These are phyloP conservation scores for Colletotrichum australisinense DNA, from an alignment of 2,329 filamentous ascomycete genomes.

Conservation along the genomic window DNA sequence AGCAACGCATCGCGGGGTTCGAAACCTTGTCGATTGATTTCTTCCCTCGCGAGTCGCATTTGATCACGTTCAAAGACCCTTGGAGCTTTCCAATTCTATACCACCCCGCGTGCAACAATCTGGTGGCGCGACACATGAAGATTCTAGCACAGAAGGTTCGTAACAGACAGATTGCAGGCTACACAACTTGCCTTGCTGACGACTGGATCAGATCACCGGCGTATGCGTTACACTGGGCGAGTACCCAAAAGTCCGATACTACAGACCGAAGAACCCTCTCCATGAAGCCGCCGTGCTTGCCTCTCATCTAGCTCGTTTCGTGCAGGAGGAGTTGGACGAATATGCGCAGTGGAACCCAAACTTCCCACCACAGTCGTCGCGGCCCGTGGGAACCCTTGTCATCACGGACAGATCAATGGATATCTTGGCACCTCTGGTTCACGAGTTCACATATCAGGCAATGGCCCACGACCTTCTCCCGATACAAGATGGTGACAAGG, in stretches of 20 bases:
- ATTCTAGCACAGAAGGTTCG: constrained; percentile 86
- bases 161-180: constrained; percentile 10
- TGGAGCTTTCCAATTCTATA: constrained; percentile 96
- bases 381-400: constrained; percentile 85
- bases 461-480: constrained; percentile 96
- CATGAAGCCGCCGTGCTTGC: constrained; percentile 92
- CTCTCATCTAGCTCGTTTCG: constrained; percentile 87
- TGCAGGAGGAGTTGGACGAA: constrained; percentile 90
- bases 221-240: constrained; percentile 94
- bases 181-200: constrained; percentile 33
- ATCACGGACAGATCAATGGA: constrained; percentile 96
- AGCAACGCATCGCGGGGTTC: constrained; percentile 82
- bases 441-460: constrained; percentile 98
- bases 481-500: constrained; percentile 88
- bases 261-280: constrained; percentile 76
- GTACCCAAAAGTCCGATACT: constrained; percentile 93
- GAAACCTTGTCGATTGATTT: constrained; percentile 89
- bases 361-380: constrained; percentile 82
- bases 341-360: constrained; percentile 87
- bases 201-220: constrained; percentile 74
- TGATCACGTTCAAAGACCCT: constrained; percentile 92
- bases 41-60: constrained; percentile 88
- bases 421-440: constrained; percentile 84
- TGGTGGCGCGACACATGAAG: constrained; percentile 87
- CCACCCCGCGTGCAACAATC: constrained; percentile 87